Evolutionary conservation across 2,329 filamentous ascomycete genomes (phyloP), one percentile per base, ranked within the genome.

Genomic region (Xylariaceae sp.): DNA sequence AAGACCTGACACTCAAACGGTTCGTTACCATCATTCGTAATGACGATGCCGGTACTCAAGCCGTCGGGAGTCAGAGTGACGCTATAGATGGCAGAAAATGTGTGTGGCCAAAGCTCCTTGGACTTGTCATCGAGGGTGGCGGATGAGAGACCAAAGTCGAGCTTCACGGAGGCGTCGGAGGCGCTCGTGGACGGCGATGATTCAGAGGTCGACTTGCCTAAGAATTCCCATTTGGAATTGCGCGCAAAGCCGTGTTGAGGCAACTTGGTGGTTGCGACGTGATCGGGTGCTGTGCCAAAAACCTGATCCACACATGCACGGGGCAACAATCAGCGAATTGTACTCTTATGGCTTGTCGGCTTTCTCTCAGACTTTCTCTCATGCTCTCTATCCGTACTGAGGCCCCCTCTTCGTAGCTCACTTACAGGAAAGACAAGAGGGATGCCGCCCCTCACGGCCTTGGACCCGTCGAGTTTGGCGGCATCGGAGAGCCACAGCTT

Each of bases 231-330:
- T 58, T 83, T 83, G 39, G 87, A 89, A 68, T 84, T 92, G 64
- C 94, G 91, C 32, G 93, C 94, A 74, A 99, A 96, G 63, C 94
- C 94, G 77, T 97, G 94, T 75, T 97, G 92, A 3, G 92, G 87
- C 21, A 99, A 87, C 61, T 83, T 77, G 45, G 84, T 84, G 23
- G 91, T 94, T n/a, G 88, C 81, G 61, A 88, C 84, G 72, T 92
- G 86, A 62, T 86, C 80, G 46, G 89, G 86, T 10, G 88, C 84
- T 33, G 88, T 88, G 24, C 94, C 94, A 70, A 99, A 99, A 70
- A 92, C 85, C 91, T 92, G 44, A 5, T 2, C 29, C 29, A 33
- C 27, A 35, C 2, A n/a, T 4, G 24, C 3, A 5, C 37, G 6
- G 21, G n/a, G 45, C 26, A 35, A n/a, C n/a, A 11, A 41, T 57